Evolutionary conservation across 2,329 filamentous ascomycete species (phyloP).

Genomic region (Alternaria sp.): DNA sequence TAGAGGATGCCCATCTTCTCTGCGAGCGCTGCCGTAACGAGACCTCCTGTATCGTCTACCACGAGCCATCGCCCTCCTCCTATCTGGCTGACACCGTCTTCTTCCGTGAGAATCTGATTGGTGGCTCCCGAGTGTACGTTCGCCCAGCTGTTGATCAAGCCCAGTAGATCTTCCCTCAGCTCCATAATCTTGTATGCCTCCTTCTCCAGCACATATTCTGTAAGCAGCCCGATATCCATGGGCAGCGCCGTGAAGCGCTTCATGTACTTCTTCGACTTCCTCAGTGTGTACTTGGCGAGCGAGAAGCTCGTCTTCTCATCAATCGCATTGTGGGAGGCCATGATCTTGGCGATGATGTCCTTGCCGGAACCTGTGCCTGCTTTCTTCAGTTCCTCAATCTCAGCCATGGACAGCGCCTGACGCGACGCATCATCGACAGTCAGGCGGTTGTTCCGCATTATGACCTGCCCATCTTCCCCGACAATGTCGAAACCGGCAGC

Average conservation of each 20-base stretch:
- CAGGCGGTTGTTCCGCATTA: slow-evolving; percentile 69
- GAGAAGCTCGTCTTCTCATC: slow-evolving; percentile 96
- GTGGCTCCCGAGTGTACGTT: slow-evolving; percentile 81
- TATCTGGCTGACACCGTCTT: slow-evolving; percentile 47
- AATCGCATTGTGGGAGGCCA: slow-evolving; percentile 86
- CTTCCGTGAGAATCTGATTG: slow-evolving; percentile 34
- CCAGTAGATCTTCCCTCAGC: slow-evolving; percentile 82
- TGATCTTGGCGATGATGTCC: slow-evolving; percentile 90
- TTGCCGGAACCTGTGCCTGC: slow-evolving; percentile 80
- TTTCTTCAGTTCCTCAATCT: slow-evolving; percentile 76
- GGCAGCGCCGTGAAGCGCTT: slow-evolving; percentile 86
- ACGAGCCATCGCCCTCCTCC: slow-evolving; percentile 76
- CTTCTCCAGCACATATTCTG: slow-evolving; percentile 81
- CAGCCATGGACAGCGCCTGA: slow-evolving; percentile 77
- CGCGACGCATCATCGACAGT: slow-evolving; percentile 70
- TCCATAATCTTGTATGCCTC: slow-evolving; percentile 85
- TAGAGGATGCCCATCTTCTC: slow-evolving; percentile 88
- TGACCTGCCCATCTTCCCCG: slow-evolving; percentile 57
- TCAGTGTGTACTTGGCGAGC: slow-evolving; percentile 91
- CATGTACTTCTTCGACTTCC: slow-evolving; percentile 94
- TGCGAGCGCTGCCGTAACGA: slow-evolving; percentile 83
- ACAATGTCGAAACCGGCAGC: slow-evolving; percentile 56
- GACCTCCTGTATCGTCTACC: slow-evolving; percentile 85
- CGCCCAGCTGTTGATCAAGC: slow-evolving; percentile 84
- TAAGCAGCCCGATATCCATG: slow-evolving; percentile 78